Percentiles rank a stretch among this genome's conserved stretches.
phyloP scores from a whole-genome alignment of 176 grass and related monocot genomes.

The Cenchrus fungigraminus region DNA sequence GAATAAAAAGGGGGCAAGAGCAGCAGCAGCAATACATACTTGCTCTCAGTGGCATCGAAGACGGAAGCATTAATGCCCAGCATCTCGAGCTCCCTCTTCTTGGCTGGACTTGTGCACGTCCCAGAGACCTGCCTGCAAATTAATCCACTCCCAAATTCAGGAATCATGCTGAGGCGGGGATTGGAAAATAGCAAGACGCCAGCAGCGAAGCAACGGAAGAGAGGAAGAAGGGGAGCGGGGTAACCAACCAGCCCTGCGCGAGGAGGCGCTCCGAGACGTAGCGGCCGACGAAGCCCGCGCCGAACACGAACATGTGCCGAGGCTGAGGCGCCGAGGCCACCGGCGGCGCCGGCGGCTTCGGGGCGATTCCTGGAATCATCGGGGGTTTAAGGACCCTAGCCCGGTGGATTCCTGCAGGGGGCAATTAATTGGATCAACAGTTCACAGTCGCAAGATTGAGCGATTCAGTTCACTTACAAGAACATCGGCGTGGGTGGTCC shows the following conservation, averaged over 20 bases:
- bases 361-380: conserved; percentile 29
- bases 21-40: conserved; percentile 37
- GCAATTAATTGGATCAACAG: neutral
- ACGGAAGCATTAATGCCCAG: conserved; percentile 65
- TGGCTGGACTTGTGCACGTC: conserved; percentile 61
- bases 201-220: neutral
- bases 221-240: neutral
- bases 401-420: neutral
- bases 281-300: conserved; percentile 76
- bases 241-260: conserved; percentile 56
- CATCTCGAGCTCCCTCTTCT: conserved; percentile 60
- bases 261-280: conserved; percentile 64
- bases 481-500: neutral
- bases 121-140: conserved; percentile 66
- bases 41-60: conserved; percentile 59
- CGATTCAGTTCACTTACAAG: neutral
- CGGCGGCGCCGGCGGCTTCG: neutral
- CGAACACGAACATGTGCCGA: conserved; percentile 60
- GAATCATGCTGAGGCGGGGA: neutral
- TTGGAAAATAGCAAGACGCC: neutral
- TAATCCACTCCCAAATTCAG: neutral
- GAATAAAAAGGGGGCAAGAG: neutral
- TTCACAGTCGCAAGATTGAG: neutral
- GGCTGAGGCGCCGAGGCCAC: conserved; percentile 19
- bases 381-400: neutral